A percentile compares a stretch with the other conserved stretches of the same genome.
Conservation (phyloP, 306 rosid species). For the Prunus mume region DNA sequence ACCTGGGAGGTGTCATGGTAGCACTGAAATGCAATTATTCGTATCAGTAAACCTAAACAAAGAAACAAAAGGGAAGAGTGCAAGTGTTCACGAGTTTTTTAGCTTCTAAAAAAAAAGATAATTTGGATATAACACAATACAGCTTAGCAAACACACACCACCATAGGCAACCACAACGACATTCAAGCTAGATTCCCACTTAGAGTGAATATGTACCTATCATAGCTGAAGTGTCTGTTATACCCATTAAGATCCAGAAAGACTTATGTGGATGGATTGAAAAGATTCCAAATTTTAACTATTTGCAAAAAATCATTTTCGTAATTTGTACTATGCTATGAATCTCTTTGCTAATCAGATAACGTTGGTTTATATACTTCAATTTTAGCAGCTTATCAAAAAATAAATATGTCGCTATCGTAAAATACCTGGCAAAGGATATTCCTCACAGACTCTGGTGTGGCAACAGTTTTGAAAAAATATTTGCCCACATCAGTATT, state of each 20-base stretch:
- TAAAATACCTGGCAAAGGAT: conserved; percentile 82
- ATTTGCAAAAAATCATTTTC: too few relatives aligned
- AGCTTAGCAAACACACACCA: too few relatives aligned
- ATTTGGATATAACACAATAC: too few relatives aligned
- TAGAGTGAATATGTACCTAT: background rate
- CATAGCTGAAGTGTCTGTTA: background rate
- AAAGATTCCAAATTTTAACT: too few relatives aligned
- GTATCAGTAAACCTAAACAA: conserved; percentile 12
- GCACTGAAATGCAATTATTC: conserved; percentile 56
- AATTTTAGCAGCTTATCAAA: background rate
- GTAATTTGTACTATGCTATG: too few relatives aligned
- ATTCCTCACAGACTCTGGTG: conserved; percentile 72
- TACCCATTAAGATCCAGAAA: too few relatives aligned
- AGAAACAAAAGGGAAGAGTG: background rate
- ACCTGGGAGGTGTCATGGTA: conserved; percentile 85
- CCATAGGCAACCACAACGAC: too few relatives aligned
- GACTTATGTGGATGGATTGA: too few relatives aligned
- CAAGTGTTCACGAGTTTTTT: background rate
- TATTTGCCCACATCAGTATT: conserved; percentile 69
- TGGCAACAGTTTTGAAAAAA: conserved; percentile 66
- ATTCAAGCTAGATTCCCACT: background rate
- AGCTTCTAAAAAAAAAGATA: too few relatives aligned
- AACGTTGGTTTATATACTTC: background rate
- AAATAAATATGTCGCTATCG: background rate
- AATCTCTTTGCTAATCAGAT: background rate